Base-by-base conservation (phyloP, 2,329 filamentous ascomycete species). In the Epichloe hybrida region DNA sequence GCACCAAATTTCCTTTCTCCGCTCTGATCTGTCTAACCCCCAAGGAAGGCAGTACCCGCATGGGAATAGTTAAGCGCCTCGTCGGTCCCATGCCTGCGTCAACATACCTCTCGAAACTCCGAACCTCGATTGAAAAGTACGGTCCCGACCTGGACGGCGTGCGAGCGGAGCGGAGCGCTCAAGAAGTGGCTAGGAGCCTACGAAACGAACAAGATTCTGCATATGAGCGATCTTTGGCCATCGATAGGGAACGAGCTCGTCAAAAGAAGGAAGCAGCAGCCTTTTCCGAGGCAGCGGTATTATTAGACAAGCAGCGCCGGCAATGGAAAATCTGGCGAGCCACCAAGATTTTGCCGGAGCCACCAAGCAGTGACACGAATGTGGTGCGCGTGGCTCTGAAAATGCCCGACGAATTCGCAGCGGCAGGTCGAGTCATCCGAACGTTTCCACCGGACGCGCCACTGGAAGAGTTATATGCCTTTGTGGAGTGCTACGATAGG, bases 391-490 rank as follows among this genome's bases (percentile, higher is more conserved):
- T 84, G 31, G 80, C 79, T 4, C 68, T 84, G 41, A 82, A 80
- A 68, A 77, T 84, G 75, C 79, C 80, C 8, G 72, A 75, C 56
- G 64, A 65, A 34, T 68, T 67, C 0, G 38, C 50, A 2, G 83
- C 79, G 4, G 85, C 80, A 0, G 84, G 88, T 46, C 77, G 90
- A 41, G 78, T 95, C 2, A 79, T 95, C 51, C 78, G 91, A 41
- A 79, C 78, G 47, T 97, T 98, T 64, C 66, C 73, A 0, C 72
- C 76, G 1, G 72, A 80, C n/a, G 80, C 86, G 0, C 74, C 77
- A 2, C 72, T 97, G 38, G 91, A 97, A 63, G 89, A 96, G 61
- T 70, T 98, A 5, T 97, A 97, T 66, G 93, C 91, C 0, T 96
- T 95, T 68, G 89, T 97, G 2, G 93, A 98, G 63, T 97, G 91